phyloP scores from a whole-genome alignment of 306 rosid species.

The Fragaria ananassa region DNA sequence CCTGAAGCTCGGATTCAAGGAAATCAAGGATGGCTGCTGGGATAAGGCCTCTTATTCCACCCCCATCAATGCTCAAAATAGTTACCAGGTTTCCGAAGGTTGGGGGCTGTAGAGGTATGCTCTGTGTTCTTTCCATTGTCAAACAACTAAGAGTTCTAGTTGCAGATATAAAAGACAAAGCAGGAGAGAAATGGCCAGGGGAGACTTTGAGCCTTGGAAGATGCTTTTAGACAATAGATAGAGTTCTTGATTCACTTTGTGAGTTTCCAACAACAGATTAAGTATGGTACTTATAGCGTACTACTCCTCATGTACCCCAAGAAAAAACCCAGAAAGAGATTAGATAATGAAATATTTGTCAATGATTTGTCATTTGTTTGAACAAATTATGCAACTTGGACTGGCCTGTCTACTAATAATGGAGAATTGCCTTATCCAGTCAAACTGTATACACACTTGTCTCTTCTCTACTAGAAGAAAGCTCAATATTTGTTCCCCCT shows the following conservation, averaged over 20 bases:
- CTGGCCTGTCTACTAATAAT: not conserved
- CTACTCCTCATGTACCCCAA: not conserved
- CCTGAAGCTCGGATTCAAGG: slow-evolving; percentile 73
- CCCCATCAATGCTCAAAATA: slow-evolving; percentile 79
- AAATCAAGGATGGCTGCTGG: slow-evolving; percentile 57
- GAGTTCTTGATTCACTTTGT: not conserved
- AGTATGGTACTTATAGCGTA: slow-evolving; percentile 9
- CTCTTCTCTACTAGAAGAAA: not conserved
- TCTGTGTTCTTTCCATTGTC: slow-evolving; percentile 21
- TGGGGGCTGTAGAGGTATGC: slow-evolving; percentile 46
- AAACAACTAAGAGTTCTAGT: not conserved
- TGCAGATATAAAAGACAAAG: not conserved
- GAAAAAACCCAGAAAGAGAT: not conserved
- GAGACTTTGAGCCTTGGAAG: not conserved
- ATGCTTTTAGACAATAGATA: not conserved
- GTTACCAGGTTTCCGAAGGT: slow-evolving; percentile 60
- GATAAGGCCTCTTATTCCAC: slow-evolving; percentile 75
- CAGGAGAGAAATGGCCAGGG: not conserved
- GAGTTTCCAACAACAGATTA: not conserved
- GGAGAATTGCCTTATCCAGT: not conserved
- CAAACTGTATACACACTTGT: not conserved
- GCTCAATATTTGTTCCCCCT: not conserved
- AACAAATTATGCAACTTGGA: not conserved
- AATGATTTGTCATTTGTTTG: not conserved
- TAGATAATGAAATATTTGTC: not conserved